Evolutionary conservation across 2,329 filamentous ascomycete species (phyloP).

Genomic region (Apiospora kogelbergensis): DNA sequence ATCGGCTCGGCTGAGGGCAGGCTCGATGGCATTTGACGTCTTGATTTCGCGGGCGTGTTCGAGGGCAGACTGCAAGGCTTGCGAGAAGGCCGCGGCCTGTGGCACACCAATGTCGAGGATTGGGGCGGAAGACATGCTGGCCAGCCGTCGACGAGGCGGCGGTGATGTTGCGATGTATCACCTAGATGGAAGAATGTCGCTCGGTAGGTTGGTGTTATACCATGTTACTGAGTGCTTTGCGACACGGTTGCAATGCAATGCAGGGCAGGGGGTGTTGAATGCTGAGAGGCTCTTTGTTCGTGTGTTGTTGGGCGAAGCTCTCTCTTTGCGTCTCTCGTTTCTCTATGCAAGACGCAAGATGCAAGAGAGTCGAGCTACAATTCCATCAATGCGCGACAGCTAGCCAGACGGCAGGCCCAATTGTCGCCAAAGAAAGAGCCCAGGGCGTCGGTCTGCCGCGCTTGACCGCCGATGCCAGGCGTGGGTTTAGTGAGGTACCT

Average conservation of each 20-base stretch:
- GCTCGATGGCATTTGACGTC: constrained; percentile 64
- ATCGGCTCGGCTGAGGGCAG: constrained; percentile 70
- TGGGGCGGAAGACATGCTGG: constrained; percentile 48
- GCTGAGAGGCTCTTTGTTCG: constrained; percentile 2
- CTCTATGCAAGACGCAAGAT: not conserved
- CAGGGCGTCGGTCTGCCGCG: not conserved
- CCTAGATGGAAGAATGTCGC: constrained; percentile 1
- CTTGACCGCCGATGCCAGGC: not conserved
- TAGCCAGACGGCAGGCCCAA: not conserved
- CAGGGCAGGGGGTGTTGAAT: not conserved
- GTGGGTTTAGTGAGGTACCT: not conserved
- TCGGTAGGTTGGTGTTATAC: not conserved
- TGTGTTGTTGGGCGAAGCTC: not conserved
- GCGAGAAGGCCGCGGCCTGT: constrained; percentile 53
- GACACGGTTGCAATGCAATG: not conserved
- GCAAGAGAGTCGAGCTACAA: not conserved
- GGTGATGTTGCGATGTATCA: constrained; percentile 1
- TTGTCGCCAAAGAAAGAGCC: not conserved
- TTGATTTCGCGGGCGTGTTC: constrained; percentile 60
- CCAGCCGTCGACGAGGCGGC: not conserved
- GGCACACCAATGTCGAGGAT: constrained; percentile 47
- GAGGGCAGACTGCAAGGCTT: constrained; percentile 58
- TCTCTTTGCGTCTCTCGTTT: not conserved
- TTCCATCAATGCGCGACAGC: not conserved
- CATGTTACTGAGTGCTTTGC: not conserved